Percentiles rank a stretch among this genome's conserved stretches.
These are phyloP conservation scores for Termitomyces bulborhizus DNA, from an alignment of 768 basidiomycete genomes.

Conservation along the genomic window DNA sequence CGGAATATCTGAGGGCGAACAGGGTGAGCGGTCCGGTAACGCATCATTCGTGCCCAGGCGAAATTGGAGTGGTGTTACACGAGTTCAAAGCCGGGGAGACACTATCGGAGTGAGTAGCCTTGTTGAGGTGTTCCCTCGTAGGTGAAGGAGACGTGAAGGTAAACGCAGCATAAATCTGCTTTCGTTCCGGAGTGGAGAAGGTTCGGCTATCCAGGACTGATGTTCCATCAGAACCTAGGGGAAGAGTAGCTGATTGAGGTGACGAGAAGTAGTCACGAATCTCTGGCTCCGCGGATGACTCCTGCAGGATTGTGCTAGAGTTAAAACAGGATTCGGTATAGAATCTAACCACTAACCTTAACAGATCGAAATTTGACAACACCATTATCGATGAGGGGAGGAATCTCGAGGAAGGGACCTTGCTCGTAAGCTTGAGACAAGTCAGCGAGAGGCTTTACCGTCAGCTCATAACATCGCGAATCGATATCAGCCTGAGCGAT, in stretches of 20 bases:
- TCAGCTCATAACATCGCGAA: constrained; percentile 75
- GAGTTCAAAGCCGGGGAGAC: constrained; percentile 19
- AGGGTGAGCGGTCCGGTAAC: not conserved
- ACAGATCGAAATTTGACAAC: constrained; percentile 34
- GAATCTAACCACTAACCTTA: constrained; percentile 34
- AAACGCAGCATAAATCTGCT: constrained; percentile 66
- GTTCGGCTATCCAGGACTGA: constrained; percentile 27
- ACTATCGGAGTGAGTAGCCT: constrained; percentile 29
- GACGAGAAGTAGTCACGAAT: constrained; percentile 49
- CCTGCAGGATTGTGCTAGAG: constrained; percentile 26
- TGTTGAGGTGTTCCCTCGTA: constrained; percentile 46
- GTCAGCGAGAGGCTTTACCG: constrained; percentile 73
- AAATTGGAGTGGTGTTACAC: constrained; percentile 10
- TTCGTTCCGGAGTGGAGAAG: constrained; percentile 74
- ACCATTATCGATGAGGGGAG: constrained; percentile 25
- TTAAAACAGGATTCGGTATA: constrained; percentile 4
- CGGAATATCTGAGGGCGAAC: not conserved
- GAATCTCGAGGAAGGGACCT: constrained; percentile 24
- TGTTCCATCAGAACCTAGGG: constrained; percentile 19
- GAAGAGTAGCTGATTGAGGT: constrained; percentile 24
- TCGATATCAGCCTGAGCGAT: constrained; percentile 52
- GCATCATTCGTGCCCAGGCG: not conserved
- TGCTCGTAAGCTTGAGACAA: constrained; percentile 65
- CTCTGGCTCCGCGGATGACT: constrained; percentile 48
- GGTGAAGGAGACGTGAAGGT: constrained; percentile 75